Base-by-base conservation (phyloP, 192 early-diverging fungal species). In the Coemansia sp. region DNA sequence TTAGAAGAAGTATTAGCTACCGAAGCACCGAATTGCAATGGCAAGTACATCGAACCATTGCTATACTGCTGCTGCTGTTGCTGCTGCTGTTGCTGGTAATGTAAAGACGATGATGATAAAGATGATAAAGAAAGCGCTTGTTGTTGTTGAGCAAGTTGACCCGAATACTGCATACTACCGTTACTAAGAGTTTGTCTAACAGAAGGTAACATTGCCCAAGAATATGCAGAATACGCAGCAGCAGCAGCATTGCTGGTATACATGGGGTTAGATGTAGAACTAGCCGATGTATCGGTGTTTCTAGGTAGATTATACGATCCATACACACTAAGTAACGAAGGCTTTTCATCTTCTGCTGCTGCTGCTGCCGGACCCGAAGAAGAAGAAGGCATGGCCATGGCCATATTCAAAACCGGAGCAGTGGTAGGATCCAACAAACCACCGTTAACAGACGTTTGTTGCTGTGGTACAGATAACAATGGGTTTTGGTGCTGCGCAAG, bases 31-130 rank as follows among this genome's bases (percentile, higher is more conserved):
- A 57, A 11, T 34, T 57, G 55, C 55, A 57, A 28, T 4, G 55
- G 55, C 55, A 57, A 15, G 35, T 57, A 57, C 11, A 15, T 11
- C 55, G 55, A 57, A 2, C 55, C 55, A 35, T 22, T 28, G 22
- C 61, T 20, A 34, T 51, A 20, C 20, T 41, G 11, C 18, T 52
- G 32, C 41, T 33, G 35, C 34, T 22, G n/a, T 0, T 68, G 53
- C 38, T 67, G 66, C 39, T 72, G 69, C 62, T 68, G 75, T 22
- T 68, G 61, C 7, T 45, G 58, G 15, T 36, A 35, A 35, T 60
- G 58, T n/a, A 60, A 37, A 15, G 61, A 63, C 4, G 41, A 51
- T 20, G 41, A 63, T 48, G 61, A 63, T 22, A 63, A 9, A 2
- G 61, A 63, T 17, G 61, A 63, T 15, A 63, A 18, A 28, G 61